These are phyloP conservation scores for Suillus americanus DNA, from an alignment of 768 basidiomycete genomes.

Conservation along the genomic window DNA sequence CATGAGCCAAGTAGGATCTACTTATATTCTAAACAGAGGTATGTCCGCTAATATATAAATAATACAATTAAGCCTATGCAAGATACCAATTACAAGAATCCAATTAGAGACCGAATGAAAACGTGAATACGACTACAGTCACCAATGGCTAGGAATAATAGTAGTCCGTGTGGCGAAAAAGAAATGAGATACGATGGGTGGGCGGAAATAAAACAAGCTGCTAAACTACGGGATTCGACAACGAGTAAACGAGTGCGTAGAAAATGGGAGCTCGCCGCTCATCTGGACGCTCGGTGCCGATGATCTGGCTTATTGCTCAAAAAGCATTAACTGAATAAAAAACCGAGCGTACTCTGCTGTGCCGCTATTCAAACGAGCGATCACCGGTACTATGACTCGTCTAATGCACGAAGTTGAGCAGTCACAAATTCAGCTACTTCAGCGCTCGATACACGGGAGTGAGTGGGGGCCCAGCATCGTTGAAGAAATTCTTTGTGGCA, in stretches of 20 bases:
- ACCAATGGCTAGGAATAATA: neutral
- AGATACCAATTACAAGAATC: neutral
- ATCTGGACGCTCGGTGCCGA: too few relatives aligned
- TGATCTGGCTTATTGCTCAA: too few relatives aligned
- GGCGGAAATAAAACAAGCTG: neutral
- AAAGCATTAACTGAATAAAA: too few relatives aligned
- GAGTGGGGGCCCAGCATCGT: conserved; percentile 5
- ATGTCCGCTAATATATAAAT: neutral
- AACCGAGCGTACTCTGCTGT: neutral
- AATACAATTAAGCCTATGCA: neutral
- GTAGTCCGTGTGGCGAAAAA: neutral
- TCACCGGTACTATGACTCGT: neutral
- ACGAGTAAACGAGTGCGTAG: neutral
- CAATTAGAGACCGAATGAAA: too few relatives aligned
- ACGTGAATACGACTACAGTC: neutral
- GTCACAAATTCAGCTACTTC: conserved; percentile 6
- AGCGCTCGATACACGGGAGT: conserved; percentile 3
- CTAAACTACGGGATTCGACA: neutral
- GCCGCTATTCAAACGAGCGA: neutral
- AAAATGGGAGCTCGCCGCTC: too few relatives aligned
- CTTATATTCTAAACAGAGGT: too few relatives aligned
- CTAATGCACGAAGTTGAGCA: neutral
- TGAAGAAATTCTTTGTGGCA: conserved; percentile 2
- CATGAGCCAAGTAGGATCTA: too few relatives aligned
- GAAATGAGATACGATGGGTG: neutral